A percentile compares a stretch with the other conserved stretches of the same genome.
Conservation (phyloP, 2,329 filamentous ascomycete genomes). For the Shiraia bambusicola region DNA sequence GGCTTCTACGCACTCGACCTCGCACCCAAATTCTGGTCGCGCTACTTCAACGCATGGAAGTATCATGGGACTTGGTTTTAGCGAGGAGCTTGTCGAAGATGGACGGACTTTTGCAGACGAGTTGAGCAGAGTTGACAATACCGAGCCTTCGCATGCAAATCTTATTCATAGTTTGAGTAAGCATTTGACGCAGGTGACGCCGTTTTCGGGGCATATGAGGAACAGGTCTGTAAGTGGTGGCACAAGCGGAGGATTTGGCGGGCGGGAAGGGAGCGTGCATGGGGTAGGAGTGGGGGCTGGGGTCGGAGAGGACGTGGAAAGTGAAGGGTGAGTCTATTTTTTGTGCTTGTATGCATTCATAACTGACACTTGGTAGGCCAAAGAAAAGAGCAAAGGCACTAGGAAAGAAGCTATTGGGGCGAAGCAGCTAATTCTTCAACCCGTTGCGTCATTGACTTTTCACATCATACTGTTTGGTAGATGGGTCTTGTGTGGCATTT, state of each 20-base stretch:
- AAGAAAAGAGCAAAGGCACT: conserved; percentile 20
- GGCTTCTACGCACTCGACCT: conserved; percentile 24
- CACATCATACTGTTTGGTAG: background rate
- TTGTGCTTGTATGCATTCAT: background rate
- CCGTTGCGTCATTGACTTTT: background rate
- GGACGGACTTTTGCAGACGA: conserved; percentile 42
- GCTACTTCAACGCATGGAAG: conserved; percentile 26
- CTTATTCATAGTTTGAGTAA: conserved; percentile 37
- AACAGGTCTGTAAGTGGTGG: conserved; percentile 4
- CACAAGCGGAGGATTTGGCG: conserved; percentile 7
- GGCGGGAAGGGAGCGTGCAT: conserved; percentile 13
- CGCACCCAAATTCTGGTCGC: conserved; percentile 16
- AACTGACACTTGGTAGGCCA: conserved; percentile 3
- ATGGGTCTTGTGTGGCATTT: background rate
- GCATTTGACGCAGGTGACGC: conserved; percentile 36
- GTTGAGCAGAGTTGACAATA: conserved; percentile 38
- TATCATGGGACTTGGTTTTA: conserved; percentile 25
- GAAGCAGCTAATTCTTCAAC: conserved; percentile 4
- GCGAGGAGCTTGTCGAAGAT: conserved; percentile 24
- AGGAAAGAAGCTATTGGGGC: conserved; percentile 19
- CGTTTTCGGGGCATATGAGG: conserved; percentile 24
- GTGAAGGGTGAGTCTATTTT: conserved; percentile 19
- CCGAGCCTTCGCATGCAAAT: conserved; percentile 37
- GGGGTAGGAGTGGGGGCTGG: conserved; percentile 14
- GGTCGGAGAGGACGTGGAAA: conserved; percentile 18